A percentile compares a stretch with the other conserved stretches of the same genome.
Conservation (phyloP, 441 rosid genomes). For the Jatropha podagrica region DNA sequence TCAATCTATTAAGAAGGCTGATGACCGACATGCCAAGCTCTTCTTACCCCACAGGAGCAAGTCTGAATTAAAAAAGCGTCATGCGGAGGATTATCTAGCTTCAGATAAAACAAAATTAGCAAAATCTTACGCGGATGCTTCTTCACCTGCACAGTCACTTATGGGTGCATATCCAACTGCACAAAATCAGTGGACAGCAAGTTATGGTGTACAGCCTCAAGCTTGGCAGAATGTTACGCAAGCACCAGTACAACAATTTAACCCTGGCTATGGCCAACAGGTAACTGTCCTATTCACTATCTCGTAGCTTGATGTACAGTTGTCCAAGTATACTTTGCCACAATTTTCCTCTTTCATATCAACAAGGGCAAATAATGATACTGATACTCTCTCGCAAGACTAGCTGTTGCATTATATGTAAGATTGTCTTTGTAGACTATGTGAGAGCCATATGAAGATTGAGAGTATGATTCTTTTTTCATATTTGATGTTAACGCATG, state of each 20-base stretch:
- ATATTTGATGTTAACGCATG: no score
- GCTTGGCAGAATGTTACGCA: constrained; percentile 82
- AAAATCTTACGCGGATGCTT: constrained; percentile 53
- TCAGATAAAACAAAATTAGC: constrained; percentile 84
- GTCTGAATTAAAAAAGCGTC: constrained; percentile 75
- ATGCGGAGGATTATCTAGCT: constrained; percentile 71
- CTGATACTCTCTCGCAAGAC: no score
- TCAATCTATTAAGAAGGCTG: constrained; percentile 64
- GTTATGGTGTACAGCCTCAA: constrained; percentile 80
- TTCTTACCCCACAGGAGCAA: constrained; percentile 68
- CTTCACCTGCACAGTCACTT: constrained; percentile 60
- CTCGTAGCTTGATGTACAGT: neutral
- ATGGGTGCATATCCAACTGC: constrained; percentile 71
- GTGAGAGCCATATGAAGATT: neutral
- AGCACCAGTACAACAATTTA: constrained; percentile 69
- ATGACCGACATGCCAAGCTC: constrained; percentile 76
- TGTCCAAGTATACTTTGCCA: neutral
- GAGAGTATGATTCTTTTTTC: neutral
- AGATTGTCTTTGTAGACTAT: neutral
- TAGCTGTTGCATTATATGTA: no score
- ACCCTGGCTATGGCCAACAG: constrained; percentile 82
- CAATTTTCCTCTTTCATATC: neutral
- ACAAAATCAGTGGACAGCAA: constrained; percentile 84
- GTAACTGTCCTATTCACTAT: constrained; percentile 28
- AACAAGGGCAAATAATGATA: no score